A percentile compares a stretch with the other conserved stretches of the same genome.
These are phyloP conservation scores for Casuarina cunninghamiana DNA, from an alignment of 306 rosid species.

Conservation along the genomic window DNA sequence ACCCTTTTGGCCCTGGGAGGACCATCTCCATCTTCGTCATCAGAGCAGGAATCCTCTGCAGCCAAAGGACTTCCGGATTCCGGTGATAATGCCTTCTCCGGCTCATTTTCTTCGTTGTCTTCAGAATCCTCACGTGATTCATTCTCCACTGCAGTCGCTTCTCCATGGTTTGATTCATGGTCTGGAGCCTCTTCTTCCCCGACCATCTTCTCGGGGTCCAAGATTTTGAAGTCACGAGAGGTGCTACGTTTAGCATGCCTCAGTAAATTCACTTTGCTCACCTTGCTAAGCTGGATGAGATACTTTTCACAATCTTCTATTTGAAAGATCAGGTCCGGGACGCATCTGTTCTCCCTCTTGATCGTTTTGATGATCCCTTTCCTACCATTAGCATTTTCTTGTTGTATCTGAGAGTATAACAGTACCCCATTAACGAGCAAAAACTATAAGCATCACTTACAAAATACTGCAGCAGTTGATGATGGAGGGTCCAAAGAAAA, in stretches of 20 bases:
- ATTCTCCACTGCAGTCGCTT: slow-evolving; percentile 22
- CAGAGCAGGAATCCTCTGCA: slow-evolving; percentile 31
- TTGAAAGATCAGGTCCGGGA: slow-evolving; percentile 44
- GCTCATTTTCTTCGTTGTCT: slow-evolving; percentile 19
- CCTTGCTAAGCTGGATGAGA: slow-evolving; percentile 48
- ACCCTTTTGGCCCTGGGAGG: slow-evolving; percentile 34
- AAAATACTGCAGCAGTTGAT: slow-evolving; percentile 1
- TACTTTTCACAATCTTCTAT: slow-evolving; percentile 47
- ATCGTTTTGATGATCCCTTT: slow-evolving; percentile 37
- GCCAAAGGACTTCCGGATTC: slow-evolving; percentile 21
- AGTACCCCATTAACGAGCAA: slow-evolving; percentile 1
- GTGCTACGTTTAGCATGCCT: slow-evolving; percentile 48
- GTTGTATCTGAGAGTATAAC: slow-evolving; percentile 32
- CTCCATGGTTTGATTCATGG: slow-evolving; percentile 5
- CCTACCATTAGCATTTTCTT: slow-evolving; percentile 22
- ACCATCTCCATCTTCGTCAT: slow-evolving; percentile 27
- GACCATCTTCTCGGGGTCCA: slow-evolving; percentile 1
- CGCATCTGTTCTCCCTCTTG: slow-evolving; percentile 45
- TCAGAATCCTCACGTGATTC: slow-evolving; percentile 26
- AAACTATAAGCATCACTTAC: not conserved
- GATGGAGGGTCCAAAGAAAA: not conserved
- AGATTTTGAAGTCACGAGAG: slow-evolving; percentile 39
- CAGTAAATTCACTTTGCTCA: slow-evolving; percentile 39
- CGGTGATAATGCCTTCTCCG: slow-evolving; percentile 31
- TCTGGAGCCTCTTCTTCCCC: slow-evolving; percentile 28